These are phyloP conservation scores for Tolypocladium album DNA, from an alignment of 2,329 filamentous ascomycete genomes.

Conservation along the genomic window DNA sequence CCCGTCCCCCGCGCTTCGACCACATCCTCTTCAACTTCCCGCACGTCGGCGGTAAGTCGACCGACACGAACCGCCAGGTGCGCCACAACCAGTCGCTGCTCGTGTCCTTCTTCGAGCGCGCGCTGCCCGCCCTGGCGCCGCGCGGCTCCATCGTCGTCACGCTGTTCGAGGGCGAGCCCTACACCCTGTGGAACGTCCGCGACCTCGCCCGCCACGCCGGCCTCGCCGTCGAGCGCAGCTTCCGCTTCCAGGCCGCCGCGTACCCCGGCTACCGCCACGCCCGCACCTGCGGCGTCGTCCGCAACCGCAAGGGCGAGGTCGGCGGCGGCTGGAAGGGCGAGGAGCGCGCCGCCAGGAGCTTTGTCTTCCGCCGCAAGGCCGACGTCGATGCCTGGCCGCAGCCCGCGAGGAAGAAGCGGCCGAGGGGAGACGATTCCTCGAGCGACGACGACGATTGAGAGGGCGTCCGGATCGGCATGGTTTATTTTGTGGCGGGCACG, in stretches of 20 bases:
- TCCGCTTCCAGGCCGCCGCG: conserved; percentile 51
- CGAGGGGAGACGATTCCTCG: conserved; percentile 20
- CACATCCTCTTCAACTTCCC: conserved; percentile 93
- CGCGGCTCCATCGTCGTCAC: conserved; percentile 66
- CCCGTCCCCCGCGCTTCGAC: conserved; percentile 45
- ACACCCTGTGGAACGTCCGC: conserved; percentile 88
- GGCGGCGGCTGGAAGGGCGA: conserved; percentile 32
- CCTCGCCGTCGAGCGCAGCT: conserved; percentile 59
- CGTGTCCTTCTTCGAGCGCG: conserved; percentile 54
- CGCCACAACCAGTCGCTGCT: conserved; percentile 78
- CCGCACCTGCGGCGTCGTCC: conserved; percentile 57
- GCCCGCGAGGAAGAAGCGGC: conserved; percentile 18
- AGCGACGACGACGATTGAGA: conserved; percentile 16
- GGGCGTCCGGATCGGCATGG: not conserved
- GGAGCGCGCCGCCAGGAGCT: conserved; percentile 41
- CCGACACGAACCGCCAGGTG: conserved; percentile 89
- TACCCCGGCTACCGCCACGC: conserved; percentile 71
- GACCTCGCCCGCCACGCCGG: conserved; percentile 75
- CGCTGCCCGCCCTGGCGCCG: conserved; percentile 26
- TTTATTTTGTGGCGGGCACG: no score
- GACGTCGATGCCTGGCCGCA: conserved; percentile 22
- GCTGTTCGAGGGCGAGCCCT: conserved; percentile 87
- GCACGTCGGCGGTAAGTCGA: conserved; percentile 84
- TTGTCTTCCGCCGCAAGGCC: conserved; percentile 50
- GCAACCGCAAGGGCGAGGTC: conserved; percentile 31